phyloP scores from a whole-genome alignment of 1,284 basidiomycete genomes.

The Rhodotorula sp. region DNA sequence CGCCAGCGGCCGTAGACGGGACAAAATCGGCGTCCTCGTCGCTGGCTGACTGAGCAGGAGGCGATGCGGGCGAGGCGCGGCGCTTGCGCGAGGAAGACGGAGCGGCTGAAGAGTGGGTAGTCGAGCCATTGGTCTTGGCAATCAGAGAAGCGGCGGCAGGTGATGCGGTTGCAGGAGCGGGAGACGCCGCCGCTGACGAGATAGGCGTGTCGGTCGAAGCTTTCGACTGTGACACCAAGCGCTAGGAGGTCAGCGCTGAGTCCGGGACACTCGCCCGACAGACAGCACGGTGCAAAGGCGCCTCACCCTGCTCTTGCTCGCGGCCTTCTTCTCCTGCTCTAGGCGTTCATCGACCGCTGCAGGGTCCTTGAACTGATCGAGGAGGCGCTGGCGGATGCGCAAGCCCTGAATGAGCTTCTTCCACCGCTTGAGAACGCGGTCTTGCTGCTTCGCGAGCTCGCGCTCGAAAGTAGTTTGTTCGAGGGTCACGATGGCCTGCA shows the following conservation, averaged over 20 bases:
- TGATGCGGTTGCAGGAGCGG: no score
- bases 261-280: rapidly evolving
- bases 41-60: no score
- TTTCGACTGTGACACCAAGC: not conserved
- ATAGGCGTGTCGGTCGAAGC: not conserved
- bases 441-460: slow-evolving; percentile 71
- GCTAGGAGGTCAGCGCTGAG: not conserved
- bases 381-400: slow-evolving; percentile 69
- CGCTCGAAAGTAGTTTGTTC: slow-evolving; percentile 76
- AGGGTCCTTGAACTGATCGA: slow-evolving; percentile 27
- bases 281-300: not conserved
- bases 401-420: slow-evolving; percentile 82
- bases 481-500: slow-evolving; percentile 15
- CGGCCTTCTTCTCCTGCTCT: not conserved
- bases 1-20: no score
- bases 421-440: slow-evolving; percentile 86
- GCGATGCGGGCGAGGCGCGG: no score
- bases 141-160: no score
- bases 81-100: no score
- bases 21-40: no score
- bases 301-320: not conserved
- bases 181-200: not conserved
- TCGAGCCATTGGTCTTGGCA: no score
- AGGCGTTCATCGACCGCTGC: not conserved
- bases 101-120: no score